Percentiles rank a stretch among this genome's conserved stretches.
phyloP scores from a whole-genome alignment of 1,139 yeast genomes.

The Blastobotrys malaysiensis region DNA sequence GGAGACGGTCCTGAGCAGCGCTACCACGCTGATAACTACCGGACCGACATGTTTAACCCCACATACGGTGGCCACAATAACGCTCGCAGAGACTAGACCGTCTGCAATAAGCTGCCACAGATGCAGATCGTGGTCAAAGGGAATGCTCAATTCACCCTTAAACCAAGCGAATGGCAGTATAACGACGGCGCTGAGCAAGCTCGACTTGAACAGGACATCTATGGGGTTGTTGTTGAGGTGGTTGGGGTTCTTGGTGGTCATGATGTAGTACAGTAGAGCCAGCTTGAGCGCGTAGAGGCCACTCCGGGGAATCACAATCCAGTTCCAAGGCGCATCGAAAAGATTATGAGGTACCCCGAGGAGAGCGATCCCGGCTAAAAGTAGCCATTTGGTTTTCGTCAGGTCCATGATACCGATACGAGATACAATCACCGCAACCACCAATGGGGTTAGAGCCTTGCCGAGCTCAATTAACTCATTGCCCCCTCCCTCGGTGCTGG shows the following conservation, averaged over 20 bases:
- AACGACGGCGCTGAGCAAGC: not conserved
- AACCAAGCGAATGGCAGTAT: not conserved
- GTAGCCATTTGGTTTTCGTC: not conserved
- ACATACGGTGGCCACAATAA: not conserved
- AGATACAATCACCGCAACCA: not conserved
- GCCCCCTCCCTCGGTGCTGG: not conserved
- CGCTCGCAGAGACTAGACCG: not conserved
- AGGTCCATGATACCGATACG: not conserved
- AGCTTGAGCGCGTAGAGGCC: not conserved
- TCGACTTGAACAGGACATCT: not conserved
- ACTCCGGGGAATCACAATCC: not conserved
- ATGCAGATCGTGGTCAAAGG: not conserved
- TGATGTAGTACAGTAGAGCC: not conserved
- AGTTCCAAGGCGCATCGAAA: not conserved
- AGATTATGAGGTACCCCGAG: not conserved
- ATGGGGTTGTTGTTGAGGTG: not conserved
- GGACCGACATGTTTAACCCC: not conserved
- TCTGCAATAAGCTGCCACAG: not conserved
- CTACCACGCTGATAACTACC: not conserved
- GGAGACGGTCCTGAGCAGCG: not conserved
- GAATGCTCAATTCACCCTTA: not conserved
- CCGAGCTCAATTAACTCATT: not conserved
- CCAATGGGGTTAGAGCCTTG: not conserved
- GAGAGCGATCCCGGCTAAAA: not conserved
- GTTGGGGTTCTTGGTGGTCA: not conserved